A percentile compares a stretch with the other conserved stretches of the same genome.
Conservation (phyloP, 139 green algal species). For the Tetradesmus lagerheimii region DNA sequence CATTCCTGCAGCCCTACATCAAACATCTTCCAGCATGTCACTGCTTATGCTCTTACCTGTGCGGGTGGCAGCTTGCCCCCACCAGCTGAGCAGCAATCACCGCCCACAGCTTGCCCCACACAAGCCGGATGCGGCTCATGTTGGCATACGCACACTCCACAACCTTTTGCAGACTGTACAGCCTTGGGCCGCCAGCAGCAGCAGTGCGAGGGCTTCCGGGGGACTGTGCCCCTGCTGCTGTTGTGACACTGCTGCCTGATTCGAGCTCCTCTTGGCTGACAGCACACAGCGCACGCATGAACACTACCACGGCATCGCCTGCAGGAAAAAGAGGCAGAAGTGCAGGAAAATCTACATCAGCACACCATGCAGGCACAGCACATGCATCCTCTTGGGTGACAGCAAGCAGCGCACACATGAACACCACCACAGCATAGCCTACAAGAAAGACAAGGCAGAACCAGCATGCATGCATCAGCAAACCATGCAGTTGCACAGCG, state of each 20-base stretch:
- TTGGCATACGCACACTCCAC: conserved; percentile 88
- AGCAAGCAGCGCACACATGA: too few relatives aligned
- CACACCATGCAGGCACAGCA: not conserved
- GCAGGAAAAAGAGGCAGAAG: not conserved
- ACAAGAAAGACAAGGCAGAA: too few relatives aligned
- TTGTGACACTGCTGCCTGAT: conserved; percentile 23
- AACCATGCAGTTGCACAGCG: too few relatives aligned
- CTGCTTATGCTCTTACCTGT: conserved; percentile 33
- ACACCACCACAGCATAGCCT: too few relatives aligned
- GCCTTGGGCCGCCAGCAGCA: conserved; percentile 44
- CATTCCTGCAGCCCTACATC: too few relatives aligned
- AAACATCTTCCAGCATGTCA: too few relatives aligned
- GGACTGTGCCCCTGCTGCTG: not conserved
- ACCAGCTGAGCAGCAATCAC: conserved; percentile 87
- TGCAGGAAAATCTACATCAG: not conserved
- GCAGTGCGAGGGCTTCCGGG: not conserved
- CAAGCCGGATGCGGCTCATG: conserved; percentile 87
- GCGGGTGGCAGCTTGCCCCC: conserved; percentile 79
- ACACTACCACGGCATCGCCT: conserved; percentile 92
- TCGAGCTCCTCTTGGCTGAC: conserved; percentile 89
- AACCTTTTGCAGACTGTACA: conserved; percentile 82
- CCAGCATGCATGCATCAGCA: too few relatives aligned
- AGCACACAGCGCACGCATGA: conserved; percentile 89
- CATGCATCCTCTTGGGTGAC: too few relatives aligned
- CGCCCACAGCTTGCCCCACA: conserved; percentile 91